Evolutionary conservation across 2,329 filamentous ascomycete species (phyloP).

Genomic region (Epichloe uncinata): DNA sequence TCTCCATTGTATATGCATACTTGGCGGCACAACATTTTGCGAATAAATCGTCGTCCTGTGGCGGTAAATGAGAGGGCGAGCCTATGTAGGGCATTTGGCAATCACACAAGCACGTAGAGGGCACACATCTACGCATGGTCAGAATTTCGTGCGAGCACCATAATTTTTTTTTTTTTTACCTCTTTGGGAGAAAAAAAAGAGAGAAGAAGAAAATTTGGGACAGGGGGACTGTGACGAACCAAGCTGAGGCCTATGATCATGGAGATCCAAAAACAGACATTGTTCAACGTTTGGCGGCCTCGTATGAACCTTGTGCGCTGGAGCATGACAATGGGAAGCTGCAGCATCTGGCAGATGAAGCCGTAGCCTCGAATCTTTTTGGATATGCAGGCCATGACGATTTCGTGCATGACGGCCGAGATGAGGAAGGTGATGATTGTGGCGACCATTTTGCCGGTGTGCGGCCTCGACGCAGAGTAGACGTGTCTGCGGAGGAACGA

Average conservation of each 20-base stretch:
- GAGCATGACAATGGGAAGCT: slow-evolving; percentile 86
- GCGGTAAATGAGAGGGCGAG: too few species aligned
- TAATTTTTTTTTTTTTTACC: too few species aligned
- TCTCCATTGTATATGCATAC: too few species aligned
- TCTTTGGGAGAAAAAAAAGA: neutral
- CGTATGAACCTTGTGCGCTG: slow-evolving; percentile 70
- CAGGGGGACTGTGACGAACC: slow-evolving; percentile 35
- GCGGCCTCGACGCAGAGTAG: slow-evolving; percentile 67
- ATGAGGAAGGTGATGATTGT: slow-evolving; percentile 88
- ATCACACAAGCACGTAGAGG: slow-evolving; percentile 36
- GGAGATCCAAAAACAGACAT: slow-evolving; percentile 79
- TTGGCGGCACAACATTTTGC: too few species aligned
- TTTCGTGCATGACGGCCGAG: slow-evolving; percentile 77
- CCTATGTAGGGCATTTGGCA: too few species aligned
- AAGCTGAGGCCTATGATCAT: slow-evolving; percentile 79
- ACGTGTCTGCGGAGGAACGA: slow-evolving; percentile 91
- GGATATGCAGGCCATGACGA: slow-evolving; percentile 96
- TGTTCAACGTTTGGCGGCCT: slow-evolving; percentile 67
- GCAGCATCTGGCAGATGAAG: slow-evolving; percentile 89
- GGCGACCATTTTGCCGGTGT: slow-evolving; percentile 62
- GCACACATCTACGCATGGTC: slow-evolving; percentile 31
- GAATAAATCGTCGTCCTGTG: too few species aligned
- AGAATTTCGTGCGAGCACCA: slow-evolving; percentile 9
- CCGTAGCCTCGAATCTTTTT: slow-evolving; percentile 94
- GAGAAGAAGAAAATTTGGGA: neutral